phyloP scores from a whole-genome alignment of 1,139 yeast genomes.

The Sugiyamaella neomexicana region DNA sequence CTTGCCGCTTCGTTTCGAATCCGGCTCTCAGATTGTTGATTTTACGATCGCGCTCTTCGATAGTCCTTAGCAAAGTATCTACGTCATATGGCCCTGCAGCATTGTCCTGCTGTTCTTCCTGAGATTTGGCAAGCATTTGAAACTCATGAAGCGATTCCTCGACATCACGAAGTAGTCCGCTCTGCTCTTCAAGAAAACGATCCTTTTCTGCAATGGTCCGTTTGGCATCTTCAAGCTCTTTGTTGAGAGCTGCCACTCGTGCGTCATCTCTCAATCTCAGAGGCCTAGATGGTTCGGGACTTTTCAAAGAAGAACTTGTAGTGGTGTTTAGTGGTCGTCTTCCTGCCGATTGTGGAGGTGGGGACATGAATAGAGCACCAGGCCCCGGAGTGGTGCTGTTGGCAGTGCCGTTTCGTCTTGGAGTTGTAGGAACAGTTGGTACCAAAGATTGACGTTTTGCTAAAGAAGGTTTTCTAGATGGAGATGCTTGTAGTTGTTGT shows the following conservation, averaged over 20 bases:
- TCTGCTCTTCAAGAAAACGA: constrained; percentile 33
- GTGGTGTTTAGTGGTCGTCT: background rate
- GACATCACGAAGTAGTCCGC: constrained; percentile 34
- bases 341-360: constrained; percentile 11
- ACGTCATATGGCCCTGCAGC: constrained; percentile 23
- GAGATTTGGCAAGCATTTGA: constrained; percentile 29
- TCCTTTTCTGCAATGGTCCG: constrained; percentile 29
- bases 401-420: constrained; percentile 4
- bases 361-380: constrained; percentile 10
- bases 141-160: constrained; percentile 38
- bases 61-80: constrained; percentile 27
- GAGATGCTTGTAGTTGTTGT: constrained; percentile 13
- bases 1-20: constrained; percentile 38
- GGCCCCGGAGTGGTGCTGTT: constrained; percentile 2
- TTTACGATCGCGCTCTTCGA: constrained; percentile 35
- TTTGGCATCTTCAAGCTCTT: constrained; percentile 27
- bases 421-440: constrained; percentile 14
- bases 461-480: constrained; percentile 8
- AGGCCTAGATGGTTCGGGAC: constrained; percentile 1
- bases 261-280: constrained; percentile 8
- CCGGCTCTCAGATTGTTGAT: constrained; percentile 32
- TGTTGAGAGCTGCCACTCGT: constrained; percentile 23
- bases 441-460: constrained; percentile 15
- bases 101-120: constrained; percentile 21
- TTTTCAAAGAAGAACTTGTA: background rate